Conservation (phyloP, 1,139 yeast genomes). For the Geotrichum macrosporum region DNA sequence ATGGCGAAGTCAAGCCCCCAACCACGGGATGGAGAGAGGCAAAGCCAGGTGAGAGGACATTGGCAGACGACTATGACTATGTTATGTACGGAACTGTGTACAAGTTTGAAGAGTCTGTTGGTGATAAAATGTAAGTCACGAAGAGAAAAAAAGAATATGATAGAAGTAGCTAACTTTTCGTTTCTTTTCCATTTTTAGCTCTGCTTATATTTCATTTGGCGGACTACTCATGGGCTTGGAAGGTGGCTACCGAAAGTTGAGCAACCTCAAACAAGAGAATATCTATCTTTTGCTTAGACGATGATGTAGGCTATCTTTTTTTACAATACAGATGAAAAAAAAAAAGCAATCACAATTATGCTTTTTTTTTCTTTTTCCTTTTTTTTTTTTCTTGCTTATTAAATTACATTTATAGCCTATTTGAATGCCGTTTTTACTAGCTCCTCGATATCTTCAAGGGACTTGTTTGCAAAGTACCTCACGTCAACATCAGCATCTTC, state of each 20-base stretch:
- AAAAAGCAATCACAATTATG: not conserved
- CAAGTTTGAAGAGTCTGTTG: slow-evolving; percentile 85
- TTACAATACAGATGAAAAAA: no score
- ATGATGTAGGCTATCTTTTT: no score
- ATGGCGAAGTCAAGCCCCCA: slow-evolving; percentile 54
- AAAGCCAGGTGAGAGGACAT: slow-evolving; percentile 70
- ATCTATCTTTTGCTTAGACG: slow-evolving; percentile 86
- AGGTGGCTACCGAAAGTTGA: slow-evolving; percentile 88
- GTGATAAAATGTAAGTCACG: slow-evolving; percentile 49
- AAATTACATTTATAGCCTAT: not conserved
- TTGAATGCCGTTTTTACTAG: slow-evolving; percentile 7
- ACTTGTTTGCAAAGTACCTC: slow-evolving; percentile 71
- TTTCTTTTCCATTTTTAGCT: no score
- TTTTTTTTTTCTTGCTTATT: not conserved
- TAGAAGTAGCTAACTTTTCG: no score
- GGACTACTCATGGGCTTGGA: slow-evolving; percentile 91
- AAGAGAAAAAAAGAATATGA: no score
- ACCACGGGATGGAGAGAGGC: slow-evolving; percentile 84
- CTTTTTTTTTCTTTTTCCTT: not conserved
- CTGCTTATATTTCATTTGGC: slow-evolving; percentile 56
- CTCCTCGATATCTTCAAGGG: slow-evolving; percentile 34
- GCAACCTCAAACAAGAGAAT: slow-evolving; percentile 87
- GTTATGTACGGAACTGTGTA: slow-evolving; percentile 98
- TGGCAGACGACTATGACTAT: slow-evolving; percentile 96
- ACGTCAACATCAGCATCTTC: slow-evolving; percentile 85